Conservation (phyloP, 768 basidiomycete species). For the Lentinula detonsa region DNA sequence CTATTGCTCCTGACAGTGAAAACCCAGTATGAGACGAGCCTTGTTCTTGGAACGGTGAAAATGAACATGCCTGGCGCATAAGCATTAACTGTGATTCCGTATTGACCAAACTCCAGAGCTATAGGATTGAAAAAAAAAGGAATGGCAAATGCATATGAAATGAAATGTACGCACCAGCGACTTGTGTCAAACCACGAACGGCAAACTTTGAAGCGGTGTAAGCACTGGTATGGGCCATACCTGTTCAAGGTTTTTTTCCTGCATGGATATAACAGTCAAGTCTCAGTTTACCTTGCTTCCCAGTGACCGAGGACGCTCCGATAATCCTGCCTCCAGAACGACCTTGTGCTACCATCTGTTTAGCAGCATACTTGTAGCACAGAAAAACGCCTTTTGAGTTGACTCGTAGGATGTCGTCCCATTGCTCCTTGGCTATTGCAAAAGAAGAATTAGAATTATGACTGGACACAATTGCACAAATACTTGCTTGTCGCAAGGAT, state of each 20-base stretch:
- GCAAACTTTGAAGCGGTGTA: slow-evolving; percentile 6
- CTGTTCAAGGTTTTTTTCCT: background rate
- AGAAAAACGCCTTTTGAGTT: slow-evolving; percentile 25
- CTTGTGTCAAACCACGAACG: slow-evolving; percentile 3
- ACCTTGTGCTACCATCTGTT: slow-evolving; percentile 28
- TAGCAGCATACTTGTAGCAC: slow-evolving; percentile 25
- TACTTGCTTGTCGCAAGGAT: background rate
- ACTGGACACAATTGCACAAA: background rate
- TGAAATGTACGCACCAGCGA: background rate
- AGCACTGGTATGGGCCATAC: background rate
- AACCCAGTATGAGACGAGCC: background rate
- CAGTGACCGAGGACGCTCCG: slow-evolving; percentile 14
- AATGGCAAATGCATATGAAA: too few species aligned
- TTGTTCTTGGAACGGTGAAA: background rate
- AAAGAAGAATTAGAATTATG: too few species aligned
- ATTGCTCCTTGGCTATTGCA: slow-evolving; percentile 10
- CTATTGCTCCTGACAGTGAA: background rate
- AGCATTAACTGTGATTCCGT: slow-evolving; percentile 22
- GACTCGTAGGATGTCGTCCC: slow-evolving; percentile 16
- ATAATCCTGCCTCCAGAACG: slow-evolving; percentile 26
- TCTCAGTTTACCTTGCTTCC: slow-evolving; percentile 14
- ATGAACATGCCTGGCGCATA: slow-evolving; percentile 17
- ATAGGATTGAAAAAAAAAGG: background rate
- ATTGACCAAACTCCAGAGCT: slow-evolving; percentile 24
- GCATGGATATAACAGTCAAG: background rate